Evolutionary conservation across 306 rosid species (phyloP).

Genomic region (Geum urbanum): DNA sequence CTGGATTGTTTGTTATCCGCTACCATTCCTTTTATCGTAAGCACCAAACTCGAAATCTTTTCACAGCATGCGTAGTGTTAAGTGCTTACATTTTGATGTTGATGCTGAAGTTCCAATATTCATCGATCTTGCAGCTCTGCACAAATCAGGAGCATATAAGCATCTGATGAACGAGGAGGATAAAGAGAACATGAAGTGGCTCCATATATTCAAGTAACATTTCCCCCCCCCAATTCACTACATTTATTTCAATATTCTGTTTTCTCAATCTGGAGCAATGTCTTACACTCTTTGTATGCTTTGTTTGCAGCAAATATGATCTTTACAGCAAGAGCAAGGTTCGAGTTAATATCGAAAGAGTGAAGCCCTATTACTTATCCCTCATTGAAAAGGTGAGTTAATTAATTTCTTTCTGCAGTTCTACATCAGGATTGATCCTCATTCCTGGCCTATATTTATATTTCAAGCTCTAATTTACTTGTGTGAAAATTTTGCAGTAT

Average conservation of each 20-base stretch:
- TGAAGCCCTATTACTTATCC: conserved; percentile 70
- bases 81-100: neutral
- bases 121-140: conserved; percentile 48
- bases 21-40: conserved; percentile 65
- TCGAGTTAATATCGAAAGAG: conserved; percentile 46
- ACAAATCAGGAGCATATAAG: conserved; percentile 48
- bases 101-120: neutral
- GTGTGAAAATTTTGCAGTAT: conserved; percentile 30
- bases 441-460: neutral
- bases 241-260: neutral
- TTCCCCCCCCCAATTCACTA: neutral
- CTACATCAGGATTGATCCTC: neutral
- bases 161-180: conserved; percentile 61
- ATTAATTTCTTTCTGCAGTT: neutral
- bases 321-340: conserved; percentile 87
- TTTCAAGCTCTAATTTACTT: conserved; percentile 7
- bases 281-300: neutral
- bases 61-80: neutral
- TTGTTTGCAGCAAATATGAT: conserved; percentile 65
- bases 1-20: conserved; percentile 58
- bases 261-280: neutral
- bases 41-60: neutral
- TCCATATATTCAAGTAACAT: conserved; percentile 52
- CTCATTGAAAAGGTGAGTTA: conserved; percentile 62
- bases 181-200: conserved; percentile 57